Evolutionary conservation across 139 green algal genomes (phyloP).

Genomic region (Picochlorum sp.): DNA sequence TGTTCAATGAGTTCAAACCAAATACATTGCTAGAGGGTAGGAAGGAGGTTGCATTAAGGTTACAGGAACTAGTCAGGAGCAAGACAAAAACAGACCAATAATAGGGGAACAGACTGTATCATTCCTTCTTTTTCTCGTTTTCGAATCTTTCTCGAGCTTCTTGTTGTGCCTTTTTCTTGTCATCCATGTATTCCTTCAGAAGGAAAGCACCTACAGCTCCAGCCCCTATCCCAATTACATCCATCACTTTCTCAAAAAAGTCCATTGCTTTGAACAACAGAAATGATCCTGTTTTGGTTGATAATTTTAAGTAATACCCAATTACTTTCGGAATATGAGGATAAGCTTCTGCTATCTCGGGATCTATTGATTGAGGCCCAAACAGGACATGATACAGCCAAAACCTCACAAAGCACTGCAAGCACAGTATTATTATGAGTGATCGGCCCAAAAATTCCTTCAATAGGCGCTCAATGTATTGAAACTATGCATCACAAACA

Average conservation of each 20-base stretch:
- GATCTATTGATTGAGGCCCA: slow-evolving; percentile 2
- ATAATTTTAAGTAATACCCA: background rate
- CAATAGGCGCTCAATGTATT: background rate
- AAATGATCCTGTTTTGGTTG: background rate
- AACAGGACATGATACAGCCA: slow-evolving; percentile 8
- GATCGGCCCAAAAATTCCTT: too few species aligned
- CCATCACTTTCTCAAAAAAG: slow-evolving; percentile 5
- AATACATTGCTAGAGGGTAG: too few species aligned
- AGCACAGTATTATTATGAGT: background rate
- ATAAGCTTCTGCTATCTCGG: background rate
- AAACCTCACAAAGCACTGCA: slow-evolving; percentile 10
- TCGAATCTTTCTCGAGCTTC: background rate
- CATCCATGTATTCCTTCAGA: background rate
- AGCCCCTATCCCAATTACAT: background rate
- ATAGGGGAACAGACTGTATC: background rate
- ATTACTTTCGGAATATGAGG: slow-evolving; percentile 1
- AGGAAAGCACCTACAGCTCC: background rate
- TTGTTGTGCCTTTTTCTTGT: background rate
- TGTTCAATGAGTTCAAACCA: too few species aligned
- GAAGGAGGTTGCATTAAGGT: too few species aligned
- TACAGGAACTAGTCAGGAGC: too few species aligned
- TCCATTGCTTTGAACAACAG: background rate
- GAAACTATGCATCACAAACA: background rate
- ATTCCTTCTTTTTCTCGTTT: slow-evolving; percentile 3
- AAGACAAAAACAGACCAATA: too few species aligned